A percentile compares a stretch with the other conserved stretches of the same genome.
These are phyloP conservation scores for Cercis canadensis DNA, from an alignment of 306 rosid genomes.

Conservation along the genomic window DNA sequence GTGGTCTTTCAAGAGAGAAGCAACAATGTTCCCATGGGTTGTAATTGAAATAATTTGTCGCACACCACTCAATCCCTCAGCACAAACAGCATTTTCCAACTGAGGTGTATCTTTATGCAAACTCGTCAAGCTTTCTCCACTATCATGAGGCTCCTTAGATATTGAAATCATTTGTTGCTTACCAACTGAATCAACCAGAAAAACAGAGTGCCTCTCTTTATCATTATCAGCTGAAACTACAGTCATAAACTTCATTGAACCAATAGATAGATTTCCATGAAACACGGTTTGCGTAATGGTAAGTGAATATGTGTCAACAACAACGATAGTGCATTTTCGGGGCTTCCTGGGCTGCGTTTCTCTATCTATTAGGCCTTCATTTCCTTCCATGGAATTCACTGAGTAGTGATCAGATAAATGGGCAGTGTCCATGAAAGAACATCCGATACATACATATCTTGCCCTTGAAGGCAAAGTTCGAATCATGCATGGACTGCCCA, in stretches of 20 bases:
- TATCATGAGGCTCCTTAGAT: conserved; percentile 50
- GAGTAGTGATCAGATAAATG: conserved; percentile 46
- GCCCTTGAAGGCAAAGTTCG: conserved; percentile 70
- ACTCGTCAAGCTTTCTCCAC: conserved; percentile 51
- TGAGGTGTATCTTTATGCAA: conserved; percentile 47
- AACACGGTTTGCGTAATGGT: conserved; percentile 73
- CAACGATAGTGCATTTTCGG: conserved; percentile 67
- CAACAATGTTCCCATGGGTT: conserved; percentile 51
- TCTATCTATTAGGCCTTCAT: conserved; percentile 54
- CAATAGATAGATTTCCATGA: conserved; percentile 85
- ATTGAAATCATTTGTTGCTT: conserved; percentile 61
- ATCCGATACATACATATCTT: conserved; percentile 82
- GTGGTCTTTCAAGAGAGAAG: conserved; percentile 54
- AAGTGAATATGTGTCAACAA: conserved; percentile 81
- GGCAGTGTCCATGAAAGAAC: conserved; percentile 64
- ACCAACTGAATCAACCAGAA: conserved; percentile 79
- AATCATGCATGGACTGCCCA: conserved; percentile 76
- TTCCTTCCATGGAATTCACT: conserved; percentile 53
- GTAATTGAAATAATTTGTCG: conserved; percentile 62
- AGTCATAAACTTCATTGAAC: conserved; percentile 75
- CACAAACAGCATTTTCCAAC: conserved; percentile 53
- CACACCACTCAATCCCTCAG: conserved; percentile 51
- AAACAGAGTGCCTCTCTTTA: conserved; percentile 61
- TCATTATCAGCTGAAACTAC: conserved; percentile 59
- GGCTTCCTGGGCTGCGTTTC: conserved; percentile 65